Base-by-base conservation (phyloP, 495 filamentous ascomycete species). In the Lineolata rhizophorae region DNA sequence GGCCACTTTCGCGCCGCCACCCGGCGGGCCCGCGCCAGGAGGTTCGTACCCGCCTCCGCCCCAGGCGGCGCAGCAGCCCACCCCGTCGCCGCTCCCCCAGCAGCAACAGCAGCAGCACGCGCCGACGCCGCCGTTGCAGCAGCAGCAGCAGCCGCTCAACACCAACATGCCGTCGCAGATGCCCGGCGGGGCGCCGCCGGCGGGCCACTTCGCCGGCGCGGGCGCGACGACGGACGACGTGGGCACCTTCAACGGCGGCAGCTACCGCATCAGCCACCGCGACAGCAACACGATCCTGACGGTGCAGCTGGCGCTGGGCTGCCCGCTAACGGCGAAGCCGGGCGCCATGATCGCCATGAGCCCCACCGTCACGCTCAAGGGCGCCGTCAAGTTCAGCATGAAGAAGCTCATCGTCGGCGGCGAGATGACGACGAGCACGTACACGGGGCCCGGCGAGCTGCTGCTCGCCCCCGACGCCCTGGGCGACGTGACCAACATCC, bases 291-390 rank as follows among this genome's bases (percentile, higher is more conserved):
- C 80, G 0, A 65, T 95, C 25, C 43, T 94, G 28, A 97, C 90
- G 0, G 35, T 97, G 2, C 84, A 93, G 46, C 50, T 97, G 10
- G 85, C 87, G 2, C 70, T 85, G 44, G 85, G 83, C 3, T 90
- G 78, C 45, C 85, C 87, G 0, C 44, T 97, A 27, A 61, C 60
- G 11, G 79, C 71, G 0, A 84, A 77, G 42, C 83, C 87, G 25
- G 77, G 80, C 25, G 63, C 66, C 27, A 92, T 97, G 82, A 79
- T 97, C 39, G 78, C 79, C 31, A 97, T 95, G 90, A 81, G 80
- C 6, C 73, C 80, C 4, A 76, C 73, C 2, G 64, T 95, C 22
- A 78, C 75, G 0, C 62, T 95, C 27, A 76, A 76, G 51, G 87
- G 87, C 37, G 56, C 56, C 14, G 50, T 87, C 35, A 77, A 76